Evolutionary conservation across 495 filamentous ascomycete species (phyloP).

Genomic region (Neurospora hispaniola): DNA sequence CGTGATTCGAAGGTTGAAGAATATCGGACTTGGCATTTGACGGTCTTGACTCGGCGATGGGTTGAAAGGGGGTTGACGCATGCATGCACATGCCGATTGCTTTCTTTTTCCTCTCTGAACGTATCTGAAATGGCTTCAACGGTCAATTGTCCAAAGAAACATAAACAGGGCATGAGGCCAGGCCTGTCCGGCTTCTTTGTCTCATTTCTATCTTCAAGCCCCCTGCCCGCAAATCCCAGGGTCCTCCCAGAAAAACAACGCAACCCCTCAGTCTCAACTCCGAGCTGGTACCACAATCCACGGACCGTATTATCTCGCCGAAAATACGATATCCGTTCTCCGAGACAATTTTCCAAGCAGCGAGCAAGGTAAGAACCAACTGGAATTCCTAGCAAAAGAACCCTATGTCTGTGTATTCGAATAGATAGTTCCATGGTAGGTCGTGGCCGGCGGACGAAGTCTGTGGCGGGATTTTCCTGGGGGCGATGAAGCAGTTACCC

Average conservation of each 20-base stretch:
- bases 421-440: neutral
- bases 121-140: neutral
- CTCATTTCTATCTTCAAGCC: neutral
- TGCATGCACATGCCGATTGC: neutral
- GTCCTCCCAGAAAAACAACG: neutral
- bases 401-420: neutral
- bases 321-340: neutral
- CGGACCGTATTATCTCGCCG: neutral
- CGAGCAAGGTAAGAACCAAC: neutral
- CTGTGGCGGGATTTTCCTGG: neutral
- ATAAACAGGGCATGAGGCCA: neutral
- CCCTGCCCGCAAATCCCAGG: neutral
- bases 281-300: neutral
- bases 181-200: neutral
- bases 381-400: neutral
- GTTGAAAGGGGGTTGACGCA: neutral
- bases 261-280: neutral
- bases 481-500: neutral
- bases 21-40: neutral
- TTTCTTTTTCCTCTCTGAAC: neutral
- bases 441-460: neutral
- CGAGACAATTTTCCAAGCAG: neutral
- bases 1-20: neutral
- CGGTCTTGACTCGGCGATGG: neutral
- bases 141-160: neutral